phyloP scores from a whole-genome alignment of 164 flowering plant species.

The Piper longum region DNA sequence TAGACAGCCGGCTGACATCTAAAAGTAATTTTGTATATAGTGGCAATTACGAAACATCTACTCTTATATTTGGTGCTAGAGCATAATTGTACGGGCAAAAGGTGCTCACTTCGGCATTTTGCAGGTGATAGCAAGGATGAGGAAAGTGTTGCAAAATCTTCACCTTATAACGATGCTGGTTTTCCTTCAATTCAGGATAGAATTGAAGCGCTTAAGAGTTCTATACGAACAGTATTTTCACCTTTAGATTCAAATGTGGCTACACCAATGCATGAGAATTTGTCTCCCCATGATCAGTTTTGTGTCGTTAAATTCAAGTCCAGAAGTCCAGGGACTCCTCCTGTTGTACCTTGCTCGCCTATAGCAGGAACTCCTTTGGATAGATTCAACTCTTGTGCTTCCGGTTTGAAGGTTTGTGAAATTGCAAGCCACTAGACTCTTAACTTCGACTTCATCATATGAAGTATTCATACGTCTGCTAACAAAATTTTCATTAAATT shows the following conservation, averaged over 20 bases:
- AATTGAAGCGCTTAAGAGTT: slow-evolving; percentile 15
- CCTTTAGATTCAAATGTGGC: slow-evolving; percentile 37
- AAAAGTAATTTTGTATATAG: background rate
- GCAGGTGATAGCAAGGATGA: slow-evolving; percentile 15
- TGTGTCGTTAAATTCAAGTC: slow-evolving; percentile 20
- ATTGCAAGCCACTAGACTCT: background rate
- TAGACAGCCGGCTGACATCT: background rate
- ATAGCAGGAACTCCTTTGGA: slow-evolving; percentile 38
- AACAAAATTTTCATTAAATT: background rate
- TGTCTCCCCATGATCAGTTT: slow-evolving; percentile 14
- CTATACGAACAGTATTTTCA: slow-evolving; percentile 53
- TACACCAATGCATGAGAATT: slow-evolving; percentile 14
- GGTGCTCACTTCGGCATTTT: background rate
- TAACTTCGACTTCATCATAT: background rate
- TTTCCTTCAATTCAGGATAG: slow-evolving; percentile 22
- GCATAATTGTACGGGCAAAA: background rate
- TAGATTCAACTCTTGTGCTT: slow-evolving; percentile 39
- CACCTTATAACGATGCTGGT: slow-evolving; percentile 1
- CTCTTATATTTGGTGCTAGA: background rate
- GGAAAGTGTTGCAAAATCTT: slow-evolving; percentile 8
- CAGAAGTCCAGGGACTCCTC: slow-evolving; percentile 32
- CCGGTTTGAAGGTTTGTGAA: slow-evolving; percentile 49
- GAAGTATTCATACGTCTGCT: background rate
- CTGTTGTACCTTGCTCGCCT: slow-evolving; percentile 10
- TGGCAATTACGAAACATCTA: background rate